A percentile compares a stretch with the other conserved stretches of the same genome.
Conservation (phyloP, 768 basidiomycete species). For the Guyanaporus albipodus region DNA sequence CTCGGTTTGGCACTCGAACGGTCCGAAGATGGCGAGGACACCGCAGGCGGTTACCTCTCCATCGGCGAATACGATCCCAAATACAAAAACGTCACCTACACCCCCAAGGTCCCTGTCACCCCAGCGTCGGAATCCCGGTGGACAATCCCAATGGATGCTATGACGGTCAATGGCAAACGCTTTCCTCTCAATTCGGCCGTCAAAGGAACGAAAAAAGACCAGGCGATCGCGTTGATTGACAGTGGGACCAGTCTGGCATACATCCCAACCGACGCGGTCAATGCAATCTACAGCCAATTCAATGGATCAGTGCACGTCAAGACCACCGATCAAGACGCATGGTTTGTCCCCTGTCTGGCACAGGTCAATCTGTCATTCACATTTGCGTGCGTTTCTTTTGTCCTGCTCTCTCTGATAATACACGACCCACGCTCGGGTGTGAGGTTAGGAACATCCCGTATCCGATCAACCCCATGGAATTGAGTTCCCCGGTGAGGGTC, state of each 20-base stretch:
- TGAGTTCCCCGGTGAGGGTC: constrained; percentile 32
- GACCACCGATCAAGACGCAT: constrained; percentile 26
- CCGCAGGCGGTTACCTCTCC: constrained; percentile 38
- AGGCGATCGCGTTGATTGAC: constrained; percentile 38
- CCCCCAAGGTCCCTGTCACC: constrained; percentile 32
- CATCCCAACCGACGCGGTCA: constrained; percentile 31
- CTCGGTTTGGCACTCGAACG: constrained; percentile 42
- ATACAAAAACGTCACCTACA: constrained; percentile 28
- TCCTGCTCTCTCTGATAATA: too few species aligned
- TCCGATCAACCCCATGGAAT: constrained; percentile 44
- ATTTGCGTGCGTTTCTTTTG: constrained; percentile 7
- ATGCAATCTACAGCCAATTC: constrained; percentile 39
- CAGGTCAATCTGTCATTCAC: constrained; percentile 30
- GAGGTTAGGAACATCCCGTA: constrained; percentile 27
- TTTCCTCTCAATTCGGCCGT: constrained; percentile 30
- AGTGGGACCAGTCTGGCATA: constrained; percentile 41
- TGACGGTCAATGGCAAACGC: constrained; percentile 33
- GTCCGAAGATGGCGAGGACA: constrained; percentile 38
- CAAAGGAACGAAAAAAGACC: constrained; percentile 27
- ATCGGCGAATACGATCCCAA: constrained; percentile 41
- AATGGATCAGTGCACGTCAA: constrained; percentile 34
- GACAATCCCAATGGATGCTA: constrained; percentile 39
- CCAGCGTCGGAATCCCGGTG: constrained; percentile 37
- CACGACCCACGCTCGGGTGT: too few species aligned
- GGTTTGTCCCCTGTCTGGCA: constrained; percentile 35